Evolutionary conservation across 2,329 filamentous ascomycete species (phyloP).

Genomic region (Exserohilum turcica): DNA sequence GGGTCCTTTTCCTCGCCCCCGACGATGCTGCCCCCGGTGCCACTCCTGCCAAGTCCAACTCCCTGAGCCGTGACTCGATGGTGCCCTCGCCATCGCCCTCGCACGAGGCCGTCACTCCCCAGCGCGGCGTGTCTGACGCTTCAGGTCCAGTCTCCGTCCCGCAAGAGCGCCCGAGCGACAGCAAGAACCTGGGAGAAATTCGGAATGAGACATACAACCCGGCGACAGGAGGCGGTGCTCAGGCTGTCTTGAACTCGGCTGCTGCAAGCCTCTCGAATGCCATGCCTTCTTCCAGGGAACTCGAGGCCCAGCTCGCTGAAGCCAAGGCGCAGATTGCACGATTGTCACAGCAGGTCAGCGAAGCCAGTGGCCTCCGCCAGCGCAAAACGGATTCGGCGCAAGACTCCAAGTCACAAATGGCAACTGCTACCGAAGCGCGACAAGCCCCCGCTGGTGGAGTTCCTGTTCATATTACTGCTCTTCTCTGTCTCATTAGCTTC

Average conservation of each 20-base stretch:
- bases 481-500: slow-evolving; percentile 87
- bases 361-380: slow-evolving; percentile 71
- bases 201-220: slow-evolving; percentile 50
- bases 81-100: slow-evolving; percentile 60
- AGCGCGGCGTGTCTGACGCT: slow-evolving; percentile 43
- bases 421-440: slow-evolving; percentile 57
- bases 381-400: slow-evolving; percentile 68
- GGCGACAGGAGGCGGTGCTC: slow-evolving; percentile 41
- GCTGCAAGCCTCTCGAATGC: slow-evolving; percentile 57
- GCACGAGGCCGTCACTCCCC: slow-evolving; percentile 56
- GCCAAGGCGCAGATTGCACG: slow-evolving; percentile 74
- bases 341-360: slow-evolving; percentile 63
- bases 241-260: slow-evolving; percentile 51
- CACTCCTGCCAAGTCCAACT: slow-evolving; percentile 44
- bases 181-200: slow-evolving; percentile 50
- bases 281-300: slow-evolving; percentile 61
- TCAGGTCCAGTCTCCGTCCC: slow-evolving; percentile 47
- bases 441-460: slow-evolving; percentile 73
- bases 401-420: slow-evolving; percentile 56
- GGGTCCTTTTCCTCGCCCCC: slow-evolving; percentile 80
- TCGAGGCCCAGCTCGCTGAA: slow-evolving; percentile 74
- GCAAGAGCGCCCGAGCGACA: slow-evolving; percentile 47
- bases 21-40: slow-evolving; percentile 52
- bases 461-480: slow-evolving; percentile 81
- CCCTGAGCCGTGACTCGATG: slow-evolving; percentile 37